Conservation (phyloP, 495 filamentous ascomycete genomes). For the Neurospora cerealis region DNA sequence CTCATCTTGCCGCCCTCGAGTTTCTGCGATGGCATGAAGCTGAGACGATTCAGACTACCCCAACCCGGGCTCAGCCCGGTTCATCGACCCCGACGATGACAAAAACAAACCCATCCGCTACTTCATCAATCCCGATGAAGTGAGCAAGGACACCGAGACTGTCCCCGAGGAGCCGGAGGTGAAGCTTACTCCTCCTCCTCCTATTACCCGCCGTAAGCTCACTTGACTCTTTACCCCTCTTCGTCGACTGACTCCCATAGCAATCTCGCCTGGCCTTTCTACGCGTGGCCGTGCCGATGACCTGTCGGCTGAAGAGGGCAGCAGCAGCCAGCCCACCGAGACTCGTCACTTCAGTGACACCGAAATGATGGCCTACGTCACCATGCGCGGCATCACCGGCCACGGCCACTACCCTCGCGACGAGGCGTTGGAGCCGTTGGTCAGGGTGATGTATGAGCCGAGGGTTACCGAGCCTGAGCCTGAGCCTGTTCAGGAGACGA, state of each 20-base stretch:
- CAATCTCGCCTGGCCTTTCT: neutral
- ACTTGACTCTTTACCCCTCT: neutral
- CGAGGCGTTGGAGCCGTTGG: neutral
- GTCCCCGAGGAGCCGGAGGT: neutral
- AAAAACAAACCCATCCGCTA: neutral
- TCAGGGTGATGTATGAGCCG: neutral
- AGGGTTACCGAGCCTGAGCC: neutral
- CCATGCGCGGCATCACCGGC: neutral
- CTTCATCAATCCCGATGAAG: neutral
- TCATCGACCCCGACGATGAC: neutral
- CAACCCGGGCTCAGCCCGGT: neutral
- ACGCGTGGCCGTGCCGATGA: neutral
- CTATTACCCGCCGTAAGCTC: neutral
- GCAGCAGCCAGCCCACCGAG: neutral
- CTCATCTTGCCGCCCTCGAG: neutral
- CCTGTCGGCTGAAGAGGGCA: neutral
- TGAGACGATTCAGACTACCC: neutral
- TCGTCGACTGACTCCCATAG: neutral
- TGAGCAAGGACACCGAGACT: neutral
- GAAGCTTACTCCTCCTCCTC: neutral
- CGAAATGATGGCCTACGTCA: neutral
- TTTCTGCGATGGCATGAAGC: neutral
- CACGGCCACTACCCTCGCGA: neutral
- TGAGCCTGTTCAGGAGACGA: neutral
- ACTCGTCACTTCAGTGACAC: neutral